Base-by-base conservation (phyloP, 345 rosid species). In the Raphanus sativus region DNA sequence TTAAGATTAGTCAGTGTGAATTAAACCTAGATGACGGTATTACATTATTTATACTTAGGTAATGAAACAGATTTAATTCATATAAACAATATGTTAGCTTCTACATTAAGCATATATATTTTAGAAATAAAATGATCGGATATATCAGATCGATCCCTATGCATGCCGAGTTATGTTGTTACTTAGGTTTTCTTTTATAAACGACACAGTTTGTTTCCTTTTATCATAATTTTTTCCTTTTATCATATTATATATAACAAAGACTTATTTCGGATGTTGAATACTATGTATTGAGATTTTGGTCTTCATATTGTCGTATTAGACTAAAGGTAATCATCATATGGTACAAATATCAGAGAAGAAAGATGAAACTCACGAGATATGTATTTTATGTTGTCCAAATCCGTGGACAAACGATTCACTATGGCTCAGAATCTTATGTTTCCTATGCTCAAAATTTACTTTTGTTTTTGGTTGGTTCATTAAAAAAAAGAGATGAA, bases 281-380 rank as follows among this genome's bases (percentile, higher is more conserved):
- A 36, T 74, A 21, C 25, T n/a, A 13, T 32, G 34, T 62, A 61
- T 21, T 48, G 13, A 12, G 29, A 34, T 68, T 67, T 67, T 52
- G 42, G 21, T 62, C 50, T 63, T 55, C 21, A 77, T 71, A 32
- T 48, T 73, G 73, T 72, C 69, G 77, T 66, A 73, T 48, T 42
- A 30, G 40, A 77, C 62, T 77, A 65, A 71, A 77, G 72, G 81
- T 71, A 71, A 71, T 77, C 62, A 71, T 71, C 77, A 66, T 67
- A 38, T 38, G 64, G 69, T 72, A 72, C 77, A 66, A 58, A 45
- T 45, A 52, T 34, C 66, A 66, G 76, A 61, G 26, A 73, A 61
- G 74, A 78, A 60, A 67, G 67, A 50, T 28, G 69, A 67, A 66
- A 73, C 3, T 78, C 81, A 78, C 81, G 77, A 78, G 81, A 73